These are phyloP conservation scores for Exophiala phaeomuriformis DNA, from an alignment of 2,329 filamentous ascomycete genomes.

Conservation along the genomic window DNA sequence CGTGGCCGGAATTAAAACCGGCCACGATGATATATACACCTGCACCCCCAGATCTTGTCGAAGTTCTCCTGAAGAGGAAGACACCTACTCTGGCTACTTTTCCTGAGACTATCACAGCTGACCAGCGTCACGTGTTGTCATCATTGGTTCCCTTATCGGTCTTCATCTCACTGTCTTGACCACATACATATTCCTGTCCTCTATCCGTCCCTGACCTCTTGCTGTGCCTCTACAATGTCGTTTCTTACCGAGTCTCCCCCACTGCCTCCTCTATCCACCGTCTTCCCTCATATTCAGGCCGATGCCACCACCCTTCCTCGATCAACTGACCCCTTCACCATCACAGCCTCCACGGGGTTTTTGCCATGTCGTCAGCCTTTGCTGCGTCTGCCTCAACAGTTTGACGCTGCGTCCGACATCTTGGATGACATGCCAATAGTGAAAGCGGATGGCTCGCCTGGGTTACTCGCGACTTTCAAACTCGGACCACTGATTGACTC, in stretches of 20 bases:
- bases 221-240: constrained; percentile 7
- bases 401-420: constrained; percentile 63
- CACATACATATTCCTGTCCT: neutral
- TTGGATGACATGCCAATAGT: constrained; percentile 72
- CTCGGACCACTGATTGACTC: constrained; percentile 67
- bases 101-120: neutral
- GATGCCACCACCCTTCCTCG: constrained; percentile 37
- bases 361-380: constrained; percentile 37
- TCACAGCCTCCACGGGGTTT: constrained; percentile 42
- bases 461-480: constrained; percentile 65
- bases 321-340: constrained; percentile 42
- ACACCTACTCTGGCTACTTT: neutral
- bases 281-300: constrained; percentile 41
- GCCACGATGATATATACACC: constrained; percentile 24
- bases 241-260: constrained; percentile 23
- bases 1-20: constrained; percentile 26
- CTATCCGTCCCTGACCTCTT: neutral
- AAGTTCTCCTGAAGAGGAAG: neutral
- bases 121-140: neutral
- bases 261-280: constrained; percentile 34
- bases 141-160: neutral
- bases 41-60: neutral
- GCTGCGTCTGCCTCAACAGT: constrained; percentile 60
- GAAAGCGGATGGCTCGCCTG: constrained; percentile 64
- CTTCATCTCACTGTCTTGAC: neutral